Evolutionary conservation across 164 flowering plant species (phyloP), one percentile per base, ranked within the genome.

Genomic region (Vitis riparia): DNA sequence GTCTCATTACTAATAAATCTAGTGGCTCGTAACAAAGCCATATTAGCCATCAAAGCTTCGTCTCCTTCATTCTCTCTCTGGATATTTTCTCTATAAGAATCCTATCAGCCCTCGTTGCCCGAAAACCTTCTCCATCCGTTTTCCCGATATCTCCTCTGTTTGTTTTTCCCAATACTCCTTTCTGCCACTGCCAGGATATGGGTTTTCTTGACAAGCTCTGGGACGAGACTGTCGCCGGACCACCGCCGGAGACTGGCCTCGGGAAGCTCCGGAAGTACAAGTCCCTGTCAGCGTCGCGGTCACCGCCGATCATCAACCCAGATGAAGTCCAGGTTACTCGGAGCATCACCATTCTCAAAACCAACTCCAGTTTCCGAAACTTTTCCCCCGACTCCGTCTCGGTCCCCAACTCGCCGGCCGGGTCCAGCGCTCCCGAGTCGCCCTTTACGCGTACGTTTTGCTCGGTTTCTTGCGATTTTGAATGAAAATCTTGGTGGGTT

Each of bases 211-310:
- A 90, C 69, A 82, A 84, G 80, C 85, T 90, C 0, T 90, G 98
- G 98, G 96, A 92, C 78, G 98, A 90, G 70, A 92, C 94, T 30
- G 72, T 92, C 4, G 98, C 98, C 61, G 96, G 98, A 0, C 98
- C 98, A 0, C 59, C 77, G 4, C 96, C 98, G 2, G 93, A 89
- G 0, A 49, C 76, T 11, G 92, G 92, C 62, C 85, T 87, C 23
- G 79, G 87, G 58, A 80, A 78, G 48, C 86, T 90, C 57, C 84
- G 90, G 12, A 85, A 87, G 67, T 74, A 81, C 70, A 70, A 77
- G 8, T 80, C 92, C 2, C 73, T 84, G 62, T 73, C 90, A 6
- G 77, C 77, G 64, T 6, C 69, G 15, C 71, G 69, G 66, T 67
- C 82, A 37, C n/a, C 80, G n/a, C 68, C 73, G 16, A 4, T 55